Evolutionary conservation across 345 rosid species (phyloP), one percentile per base, ranked within the genome.

Genomic region (Moringa oleifera): DNA sequence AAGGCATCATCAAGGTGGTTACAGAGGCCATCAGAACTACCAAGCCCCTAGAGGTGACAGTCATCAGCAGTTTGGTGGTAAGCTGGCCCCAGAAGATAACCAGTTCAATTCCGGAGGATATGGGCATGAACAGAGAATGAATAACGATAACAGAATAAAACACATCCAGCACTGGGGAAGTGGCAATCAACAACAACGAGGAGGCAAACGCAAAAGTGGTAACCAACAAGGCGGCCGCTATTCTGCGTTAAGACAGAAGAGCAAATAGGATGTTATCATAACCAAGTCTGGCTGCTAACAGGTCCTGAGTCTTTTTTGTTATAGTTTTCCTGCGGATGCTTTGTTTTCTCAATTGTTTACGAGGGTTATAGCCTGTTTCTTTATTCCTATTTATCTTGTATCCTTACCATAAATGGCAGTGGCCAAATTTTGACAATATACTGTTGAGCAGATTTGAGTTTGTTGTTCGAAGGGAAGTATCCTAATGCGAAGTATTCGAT

Each of bases 31-130:
- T 63, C 83, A 67, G 23, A 74, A 73, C 46, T 75, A 71, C 66
- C 74, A 71, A 31, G 66, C 83, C 37, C 76, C 69, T 50, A 64
- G 75, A 47, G 65, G 36, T 46, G 73, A 66, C 24, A 59, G 67
- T 60, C 49, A 59, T 58, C 73, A 71, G 41, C 81, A 65, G 18
- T 69, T 73, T 77, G 70, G 63, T 49, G 71, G 70, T 55, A 62
- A 80, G 49, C 69, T 69, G 21, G 66, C 67, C 19, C 77, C 75
- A 18, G 75, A 66, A 11, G 69, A 68, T 41, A 68, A 72, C 76
- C 84, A 71, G 46, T 63, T 61, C 19, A 25, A 56, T 20, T 71
- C 81, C 28, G 55, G 78, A 58, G 83, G 81, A 15, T 77, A 68
- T 59, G 68, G 60, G 49, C 71, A 63, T 68, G 77, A 75, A 64